Conservation (phyloP, 768 basidiomycete species). For the Lyophyllum atratum region DNA sequence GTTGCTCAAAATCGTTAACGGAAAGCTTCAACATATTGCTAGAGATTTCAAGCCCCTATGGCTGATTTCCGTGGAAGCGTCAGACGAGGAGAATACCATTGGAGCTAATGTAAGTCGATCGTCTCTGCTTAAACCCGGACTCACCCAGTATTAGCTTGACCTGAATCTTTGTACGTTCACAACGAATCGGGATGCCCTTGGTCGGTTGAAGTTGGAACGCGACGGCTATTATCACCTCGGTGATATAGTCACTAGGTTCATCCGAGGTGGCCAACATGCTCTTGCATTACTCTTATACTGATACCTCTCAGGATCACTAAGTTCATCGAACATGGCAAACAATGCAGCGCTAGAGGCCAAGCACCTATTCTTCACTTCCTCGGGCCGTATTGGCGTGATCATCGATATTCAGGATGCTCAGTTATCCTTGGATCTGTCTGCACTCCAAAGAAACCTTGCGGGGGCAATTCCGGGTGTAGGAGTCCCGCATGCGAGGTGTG, state of each 20-base stretch:
- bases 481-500: slow-evolving; percentile 62
- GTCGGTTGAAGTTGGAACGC: slow-evolving; percentile 52
- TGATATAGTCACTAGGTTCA: slow-evolving; percentile 77
- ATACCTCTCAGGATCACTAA: slow-evolving; percentile 52
- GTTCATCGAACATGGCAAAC: slow-evolving; percentile 42
- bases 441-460: slow-evolving; percentile 75
- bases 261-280: slow-evolving; percentile 49
- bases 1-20: slow-evolving; percentile 52
- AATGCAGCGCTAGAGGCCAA: slow-evolving; percentile 49
- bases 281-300: not conserved
- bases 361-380: slow-evolving; percentile 75
- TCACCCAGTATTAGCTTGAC: slow-evolving; percentile 48
- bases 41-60: slow-evolving; percentile 78
- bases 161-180: slow-evolving; percentile 69
- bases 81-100: slow-evolving; percentile 57
- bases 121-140: slow-evolving; percentile 7
- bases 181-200: slow-evolving; percentile 42
- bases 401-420: slow-evolving; percentile 55
- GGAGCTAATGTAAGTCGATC: slow-evolving; percentile 67
- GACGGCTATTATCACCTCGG: slow-evolving; percentile 75
- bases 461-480: slow-evolving; percentile 51
- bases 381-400: slow-evolving; percentile 78
- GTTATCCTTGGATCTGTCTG: slow-evolving; percentile 60
- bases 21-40: slow-evolving; percentile 54
- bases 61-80: slow-evolving; percentile 66